Base-by-base conservation (phyloP, 495 filamentous ascomycete species). In the Echria macrotheca region DNA sequence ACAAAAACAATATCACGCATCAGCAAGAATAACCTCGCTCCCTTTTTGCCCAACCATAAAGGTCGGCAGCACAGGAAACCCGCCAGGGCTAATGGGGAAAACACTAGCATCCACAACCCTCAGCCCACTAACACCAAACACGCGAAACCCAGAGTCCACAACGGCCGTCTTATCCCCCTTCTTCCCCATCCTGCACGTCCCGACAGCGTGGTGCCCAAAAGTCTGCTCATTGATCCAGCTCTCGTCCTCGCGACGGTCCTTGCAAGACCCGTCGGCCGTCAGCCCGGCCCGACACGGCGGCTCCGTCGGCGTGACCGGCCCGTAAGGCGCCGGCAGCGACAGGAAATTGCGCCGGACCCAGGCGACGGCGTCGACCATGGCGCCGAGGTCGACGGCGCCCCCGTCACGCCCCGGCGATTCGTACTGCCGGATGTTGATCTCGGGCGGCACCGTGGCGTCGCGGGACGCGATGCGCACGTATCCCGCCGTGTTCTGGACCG, bases 21-120 rank as follows among this genome's bases (percentile, higher is more conserved):
- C 64, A 24, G 54, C 70, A 41, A 77, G 66, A 37, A 83, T 78
- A n/a, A 70, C 63, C 51, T 80, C 78, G 0, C 75, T 77, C 37
- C 74, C 80, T 50, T 77, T 75, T 59, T 83, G 76, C 3, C 76
- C 76, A 52, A 85, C 71, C 37, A 77, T 79, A 54, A 81, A 84
- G 0, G 76, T 80, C 15, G 76, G 74, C 66, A 81, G 74, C 50
- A 80, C 76, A 0, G 80, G 78, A 45, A 82, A 79, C 10, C 76
- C 78, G 11, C 75, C 73, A 35, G 75, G 71, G 8, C 78, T 53
- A 6, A 59, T 66, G 14, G 80, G 82, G 64, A 82, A 79, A 25
- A 75, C 68, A 45, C 73, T 78, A 14, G 72, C 75, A 61, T 83
- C 79, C 1, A 75, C 77, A 28, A 82, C 75, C 0, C 79, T 64